Evolutionary conservation across 768 basidiomycete species (phyloP).

Genomic region (Lentinus brumalis): DNA sequence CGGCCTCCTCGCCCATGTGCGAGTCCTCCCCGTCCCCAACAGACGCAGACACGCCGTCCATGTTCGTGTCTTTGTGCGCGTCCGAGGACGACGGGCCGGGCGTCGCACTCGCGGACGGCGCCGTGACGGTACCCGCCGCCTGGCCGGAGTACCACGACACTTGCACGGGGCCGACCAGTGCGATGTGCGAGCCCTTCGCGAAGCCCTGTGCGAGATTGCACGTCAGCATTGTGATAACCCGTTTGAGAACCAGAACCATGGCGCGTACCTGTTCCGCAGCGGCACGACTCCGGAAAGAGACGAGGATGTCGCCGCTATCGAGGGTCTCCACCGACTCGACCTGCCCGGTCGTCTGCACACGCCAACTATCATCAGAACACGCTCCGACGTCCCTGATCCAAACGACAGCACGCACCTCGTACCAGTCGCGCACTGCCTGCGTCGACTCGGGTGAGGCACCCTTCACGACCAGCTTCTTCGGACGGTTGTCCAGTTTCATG

Average conservation of each 20-base stretch:
- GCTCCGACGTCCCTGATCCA: neutral
- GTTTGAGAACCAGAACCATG: neutral
- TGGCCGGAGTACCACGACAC: slow-evolving; percentile 63
- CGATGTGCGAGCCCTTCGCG: slow-evolving; percentile 68
- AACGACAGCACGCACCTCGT: slow-evolving; percentile 53
- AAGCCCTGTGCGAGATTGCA: slow-evolving; percentile 51
- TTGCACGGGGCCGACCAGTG: slow-evolving; percentile 64
- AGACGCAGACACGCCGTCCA: slow-evolving; percentile 10
- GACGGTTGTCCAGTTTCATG: slow-evolving; percentile 90
- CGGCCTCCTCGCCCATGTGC: slow-evolving; percentile 53
- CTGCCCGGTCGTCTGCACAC: slow-evolving; percentile 61
- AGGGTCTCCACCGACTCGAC: slow-evolving; percentile 62
- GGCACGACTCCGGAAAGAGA: slow-evolving; percentile 69
- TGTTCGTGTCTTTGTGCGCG: slow-evolving; percentile 27
- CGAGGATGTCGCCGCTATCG: slow-evolving; percentile 61
- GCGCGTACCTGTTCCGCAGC: slow-evolving; percentile 74
- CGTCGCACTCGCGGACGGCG: slow-evolving; percentile 13
- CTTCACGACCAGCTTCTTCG: slow-evolving; percentile 77
- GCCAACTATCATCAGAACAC: slow-evolving; percentile 18
- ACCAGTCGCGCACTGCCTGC: slow-evolving; percentile 78
- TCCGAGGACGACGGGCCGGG: slow-evolving; percentile 8
- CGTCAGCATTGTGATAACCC: neutral
- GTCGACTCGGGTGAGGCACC: slow-evolving; percentile 57
- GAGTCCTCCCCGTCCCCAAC: slow-evolving; percentile 34
- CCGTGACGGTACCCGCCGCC: slow-evolving; percentile 4